phyloP scores from a whole-genome alignment of 1,284 basidiomycete genomes.

The Microbotryum lychnidis-dioicae region DNA sequence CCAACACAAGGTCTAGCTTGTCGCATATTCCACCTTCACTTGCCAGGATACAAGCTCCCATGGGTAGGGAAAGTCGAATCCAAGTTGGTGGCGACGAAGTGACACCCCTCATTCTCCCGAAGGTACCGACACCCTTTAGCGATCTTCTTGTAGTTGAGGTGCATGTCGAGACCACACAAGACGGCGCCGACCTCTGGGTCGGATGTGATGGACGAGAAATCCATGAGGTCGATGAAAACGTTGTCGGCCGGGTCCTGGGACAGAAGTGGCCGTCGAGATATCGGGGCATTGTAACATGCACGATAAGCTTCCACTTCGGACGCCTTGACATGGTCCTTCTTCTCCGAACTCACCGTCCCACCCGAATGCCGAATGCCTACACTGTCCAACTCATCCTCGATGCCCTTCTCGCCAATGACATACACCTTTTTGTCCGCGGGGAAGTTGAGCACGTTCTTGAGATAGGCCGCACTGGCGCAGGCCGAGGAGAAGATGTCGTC shows the following conservation, averaged over 20 bases:
- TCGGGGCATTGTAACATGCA: neutral
- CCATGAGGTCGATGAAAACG: slow-evolving; percentile 62
- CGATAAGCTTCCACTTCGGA: neutral
- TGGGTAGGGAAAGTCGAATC: slow-evolving; percentile 64
- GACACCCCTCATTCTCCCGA: slow-evolving; percentile 54
- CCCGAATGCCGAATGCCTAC: slow-evolving; percentile 76
- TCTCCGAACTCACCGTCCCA: slow-evolving; percentile 61
- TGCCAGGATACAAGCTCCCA: slow-evolving; percentile 26
- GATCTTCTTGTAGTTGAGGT: slow-evolving; percentile 83
- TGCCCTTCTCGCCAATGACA: slow-evolving; percentile 84
- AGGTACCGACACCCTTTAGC: slow-evolving; percentile 90
- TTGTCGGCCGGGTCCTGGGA: slow-evolving; percentile 71
- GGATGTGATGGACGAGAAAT: slow-evolving; percentile 54
- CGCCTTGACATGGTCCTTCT: neutral
- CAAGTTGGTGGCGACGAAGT: slow-evolving; percentile 86
- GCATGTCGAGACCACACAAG: slow-evolving; percentile 48
- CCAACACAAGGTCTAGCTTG: too few species aligned
- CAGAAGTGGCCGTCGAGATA: neutral
- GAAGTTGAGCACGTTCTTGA: slow-evolving; percentile 66
- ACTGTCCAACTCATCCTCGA: slow-evolving; percentile 83
- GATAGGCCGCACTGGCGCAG: slow-evolving; percentile 86
- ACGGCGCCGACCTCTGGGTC: slow-evolving; percentile 83
- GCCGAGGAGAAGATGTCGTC: slow-evolving; percentile 95
- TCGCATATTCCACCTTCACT: neutral
- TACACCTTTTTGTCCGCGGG: slow-evolving; percentile 91